Evolutionary conservation across 2,329 filamentous ascomycete genomes (phyloP), one percentile per base, ranked within the genome.

Genomic region (Alternaria novae-zelandiae): DNA sequence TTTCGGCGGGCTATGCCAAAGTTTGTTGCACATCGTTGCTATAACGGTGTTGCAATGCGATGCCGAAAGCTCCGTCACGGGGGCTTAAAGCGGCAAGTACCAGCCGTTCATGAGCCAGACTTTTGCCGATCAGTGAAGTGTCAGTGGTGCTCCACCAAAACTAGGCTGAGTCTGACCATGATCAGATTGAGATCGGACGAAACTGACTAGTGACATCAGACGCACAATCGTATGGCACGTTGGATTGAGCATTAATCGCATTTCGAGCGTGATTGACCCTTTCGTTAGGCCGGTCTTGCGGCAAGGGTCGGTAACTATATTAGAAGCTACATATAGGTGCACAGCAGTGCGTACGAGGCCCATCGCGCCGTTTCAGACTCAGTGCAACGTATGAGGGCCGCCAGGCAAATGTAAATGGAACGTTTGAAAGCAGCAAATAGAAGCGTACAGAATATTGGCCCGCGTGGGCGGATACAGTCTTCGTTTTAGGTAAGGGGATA

Each of bases 401-500:
- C 58, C 56, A 51, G 53, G 49, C 30, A 51, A 46, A 44, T 59
- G 51, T 49, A 36, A 60, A 55, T 55, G 46, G 47, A 61, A 61
- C 46, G 43, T 30, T 57, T 20, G 41, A 59, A 62, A 57, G 20
- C 51, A 57, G 55, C 54, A 57, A 63, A 57, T 53, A 67, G 57
- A 70, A 73, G 65, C 62, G 67, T 75, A 77, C 74, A 78, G 54
- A 46, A 64, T 68, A 71, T 65, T 75, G 66, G 70, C 74, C 79
- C 78, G 79, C 78, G 79, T 69, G 79, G 79, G 79, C 79, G 75
- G 78, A 74, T 77, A 79, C 77, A 78, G 73, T 80, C 78, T 80
- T 79, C 75, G 76, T 78, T 73, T 68, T 61, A 54, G 66, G 63
- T 62, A 62, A 71, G 54, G 60, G 44, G 65, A 70, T 69, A 65